Evolutionary conservation across 176 grass and related monocot genomes (phyloP), one percentile per base, ranked within the genome.

Genomic region (Panicum miliaceum): DNA sequence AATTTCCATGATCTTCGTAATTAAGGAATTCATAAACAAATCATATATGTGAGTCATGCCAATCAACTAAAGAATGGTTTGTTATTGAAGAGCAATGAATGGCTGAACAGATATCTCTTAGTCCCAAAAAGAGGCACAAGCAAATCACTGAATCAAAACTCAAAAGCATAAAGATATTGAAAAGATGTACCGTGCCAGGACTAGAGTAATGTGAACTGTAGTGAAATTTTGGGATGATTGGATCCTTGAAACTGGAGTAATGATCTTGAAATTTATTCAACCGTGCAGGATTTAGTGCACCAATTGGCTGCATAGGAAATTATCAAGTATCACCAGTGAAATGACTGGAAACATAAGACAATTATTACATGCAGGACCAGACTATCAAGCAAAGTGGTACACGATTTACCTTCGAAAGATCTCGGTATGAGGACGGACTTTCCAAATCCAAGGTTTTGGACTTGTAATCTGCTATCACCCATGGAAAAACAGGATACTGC

Each of bases 401-500:
- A 83, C 0, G n/a, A 64, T 86, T 62, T 79, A 89, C 90, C 86
- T 92, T 89, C 1, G 90, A 99, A 88, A 99, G 96, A 90, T 99
- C 91, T 81, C 96, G 84, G 81, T 90, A 99, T 81, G 91, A 69
- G 48, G 87, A 84, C 29, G 89, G 87, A 86, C 91, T 71, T 66
- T 85, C 89, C 51, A 99, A 71, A 87, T 99, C 85, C 86, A 99
- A 85, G 25, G 75, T 81, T 90, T 93, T 92, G 42, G 89, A 94
- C 77, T 87, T 73, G 82, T 99, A 99, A 85, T 96, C 89, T 59
- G 96, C 84, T 90, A 99, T 37, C 56, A 99, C 87, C 93, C 96
- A 99, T 45, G 96, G 96, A 75, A 99, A 99, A 89, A 99, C 75
- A 89, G 93, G 96, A 92, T 99, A 99, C 93, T 99, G 84, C 73